These are phyloP conservation scores for Silene uniflora DNA, from an alignment of 148 eudicot species.

Conservation along the genomic window DNA sequence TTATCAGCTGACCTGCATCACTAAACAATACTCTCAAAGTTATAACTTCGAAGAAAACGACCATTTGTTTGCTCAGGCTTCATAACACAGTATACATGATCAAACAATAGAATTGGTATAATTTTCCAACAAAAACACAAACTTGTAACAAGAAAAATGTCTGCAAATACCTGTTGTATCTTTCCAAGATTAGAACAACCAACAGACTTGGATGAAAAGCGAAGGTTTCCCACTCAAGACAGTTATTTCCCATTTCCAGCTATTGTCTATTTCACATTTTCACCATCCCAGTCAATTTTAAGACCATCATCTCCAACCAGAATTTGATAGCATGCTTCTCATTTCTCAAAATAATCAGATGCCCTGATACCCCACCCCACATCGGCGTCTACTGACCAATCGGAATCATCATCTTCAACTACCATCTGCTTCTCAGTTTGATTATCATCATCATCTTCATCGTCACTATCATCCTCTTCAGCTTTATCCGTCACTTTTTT, in stretches of 20 bases:
- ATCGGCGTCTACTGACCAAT: constrained; percentile 94
- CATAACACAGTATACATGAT: not conserved
- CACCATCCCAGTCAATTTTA: constrained; percentile 96
- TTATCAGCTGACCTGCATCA: constrained; percentile 65
- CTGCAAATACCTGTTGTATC: constrained; percentile 70
- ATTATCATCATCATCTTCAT: constrained; percentile 24
- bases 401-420: constrained; percentile 68
- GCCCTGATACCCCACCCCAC: constrained; percentile 95
- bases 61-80: not conserved
- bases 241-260: constrained; percentile 85
- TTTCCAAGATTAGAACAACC: constrained; percentile 85
- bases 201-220: constrained; percentile 97
- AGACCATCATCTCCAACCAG: constrained; percentile 79
- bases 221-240: constrained; percentile 95
- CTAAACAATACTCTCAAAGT: not conserved
- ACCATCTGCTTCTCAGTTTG: constrained; percentile 43
- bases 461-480: constrained; percentile 33
- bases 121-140: not conserved
- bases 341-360: constrained; percentile 84
- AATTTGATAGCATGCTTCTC: constrained; percentile 65
- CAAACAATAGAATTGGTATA: not conserved
- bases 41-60: not conserved
- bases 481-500: constrained; percentile 37
- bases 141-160: not conserved
- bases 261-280: constrained; percentile 76